Evolutionary conservation across 805 yeast genomes (phyloP), one percentile per base, ranked within the genome.

Genomic region (Yarrowia sp.): DNA sequence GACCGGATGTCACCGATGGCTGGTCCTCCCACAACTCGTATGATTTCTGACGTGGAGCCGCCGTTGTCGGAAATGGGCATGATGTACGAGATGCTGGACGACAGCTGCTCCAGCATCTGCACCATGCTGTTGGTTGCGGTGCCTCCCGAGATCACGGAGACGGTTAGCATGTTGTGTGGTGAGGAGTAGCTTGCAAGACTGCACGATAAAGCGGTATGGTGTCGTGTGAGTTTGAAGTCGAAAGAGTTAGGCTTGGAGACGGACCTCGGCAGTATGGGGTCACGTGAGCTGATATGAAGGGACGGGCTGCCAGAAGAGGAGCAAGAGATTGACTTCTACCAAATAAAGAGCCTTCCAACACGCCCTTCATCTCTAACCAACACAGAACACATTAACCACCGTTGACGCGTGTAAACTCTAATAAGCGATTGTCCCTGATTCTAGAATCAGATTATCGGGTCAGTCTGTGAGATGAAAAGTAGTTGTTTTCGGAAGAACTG

Each of bases 1-100:
- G 96, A 89, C 53, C 97, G 76, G 2, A 92, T 79, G 70, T 92
- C 98, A 1, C 98, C 98, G 61, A 92, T 90, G 0, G 97, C 97
- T 2, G 97, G 96, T 0, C 98, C 97, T 1, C 97, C 97, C 16
- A 92, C 78, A 1, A 90, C 89, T 13, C 97, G 75, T 6, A 91
- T 78, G 22, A 92, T 81, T 73, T 92, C 97, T 25, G 96, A 86
- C 0, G 97, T 90, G 1, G 97, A 91, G 0, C 97, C 97, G 16
- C 98, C 98, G 70, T 92, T 92, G 72, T 92, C 98, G 51, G 89
- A 84, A 14, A 92, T 83, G 0, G 98, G 98, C 33, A 92, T 74
- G 4, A 91, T 80, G 67, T 87, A 91, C 2, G 86, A 75, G 4
- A 88, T 74, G 9, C 76, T 69, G 25, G 60, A 41, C 0, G 83